Evolutionary conservation across 768 basidiomycete genomes (phyloP).

Genomic region (Hypsizygus marmoreus): DNA sequence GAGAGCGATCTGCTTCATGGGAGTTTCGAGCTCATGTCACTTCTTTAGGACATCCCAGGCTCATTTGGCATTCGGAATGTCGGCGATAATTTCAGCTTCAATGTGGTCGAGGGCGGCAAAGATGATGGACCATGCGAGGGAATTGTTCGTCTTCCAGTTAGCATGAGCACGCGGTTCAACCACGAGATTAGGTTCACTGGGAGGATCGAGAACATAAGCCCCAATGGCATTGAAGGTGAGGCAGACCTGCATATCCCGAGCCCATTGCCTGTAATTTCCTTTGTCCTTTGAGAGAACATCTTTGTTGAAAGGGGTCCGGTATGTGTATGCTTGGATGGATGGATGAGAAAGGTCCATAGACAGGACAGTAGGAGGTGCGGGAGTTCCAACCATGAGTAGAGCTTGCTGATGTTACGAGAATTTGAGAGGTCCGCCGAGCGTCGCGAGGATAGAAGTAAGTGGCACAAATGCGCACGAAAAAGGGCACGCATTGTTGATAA

Average conservation of each 20-base stretch:
- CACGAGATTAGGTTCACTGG: no score
- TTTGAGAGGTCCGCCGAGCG: neutral
- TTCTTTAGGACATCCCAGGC: slow-evolving; percentile 10
- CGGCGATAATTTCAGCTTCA: no score
- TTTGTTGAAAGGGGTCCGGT: neutral
- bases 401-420: no score
- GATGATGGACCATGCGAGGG: slow-evolving; percentile 5
- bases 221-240: no score
- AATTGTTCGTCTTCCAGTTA: slow-evolving; percentile 19
- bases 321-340: no score
- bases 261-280: no score
- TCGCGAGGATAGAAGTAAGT: neutral
- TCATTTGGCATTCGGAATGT: neutral
- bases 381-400: no score
- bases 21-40: slow-evolving; percentile 17
- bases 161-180: no score
- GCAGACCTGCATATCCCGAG: no score
- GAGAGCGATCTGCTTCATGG: slow-evolving; percentile 18
- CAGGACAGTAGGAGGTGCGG: neutral
- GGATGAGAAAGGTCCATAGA: neutral
- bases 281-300: neutral
- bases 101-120: no score
- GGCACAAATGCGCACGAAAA: neutral
- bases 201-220: no score
- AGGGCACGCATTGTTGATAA: neutral